phyloP scores from a whole-genome alignment of 2,329 filamentous ascomycete genomes.

The Thelonectria rubi region DNA sequence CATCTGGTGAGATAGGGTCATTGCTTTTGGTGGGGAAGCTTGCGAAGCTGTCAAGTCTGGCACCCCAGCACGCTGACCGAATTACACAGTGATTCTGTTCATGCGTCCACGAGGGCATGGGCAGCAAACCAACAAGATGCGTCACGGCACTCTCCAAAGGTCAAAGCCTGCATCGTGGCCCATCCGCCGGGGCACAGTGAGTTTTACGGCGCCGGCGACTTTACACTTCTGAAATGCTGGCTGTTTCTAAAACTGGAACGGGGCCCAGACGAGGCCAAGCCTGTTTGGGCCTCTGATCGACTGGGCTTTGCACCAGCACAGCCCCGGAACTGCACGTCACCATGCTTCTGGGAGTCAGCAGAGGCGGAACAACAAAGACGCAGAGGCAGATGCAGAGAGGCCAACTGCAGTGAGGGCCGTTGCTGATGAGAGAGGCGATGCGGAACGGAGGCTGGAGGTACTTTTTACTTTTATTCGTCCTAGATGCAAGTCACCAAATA shows the following conservation, averaged over 20 bases:
- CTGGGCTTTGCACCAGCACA: conserved; percentile 35
- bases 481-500: background rate
- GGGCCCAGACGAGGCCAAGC: conserved; percentile 10
- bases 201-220: background rate
- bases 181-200: too few relatives aligned
- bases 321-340: conserved; percentile 43
- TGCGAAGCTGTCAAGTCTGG: conserved; percentile 11
- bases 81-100: background rate
- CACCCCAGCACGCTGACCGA: background rate
- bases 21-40: conserved; percentile 23
- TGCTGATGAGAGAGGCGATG: background rate
- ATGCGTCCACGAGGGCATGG: too few relatives aligned
- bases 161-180: too few relatives aligned
- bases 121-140: background rate
- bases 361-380: conserved; percentile 5
- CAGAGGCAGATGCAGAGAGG: background rate
- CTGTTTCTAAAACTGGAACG: conserved; percentile 28
- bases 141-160: background rate
- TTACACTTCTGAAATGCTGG: conserved; percentile 7
- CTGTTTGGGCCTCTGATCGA: conserved; percentile 11
- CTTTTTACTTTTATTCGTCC: too few relatives aligned
- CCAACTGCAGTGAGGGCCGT: background rate
- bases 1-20: conserved; percentile 24
- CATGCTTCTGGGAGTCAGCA: conserved; percentile 35
- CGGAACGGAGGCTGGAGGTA: background rate